Evolutionary conservation across 495 filamentous ascomycete species (phyloP).

Genomic region (Lepidopterella palustris): DNA sequence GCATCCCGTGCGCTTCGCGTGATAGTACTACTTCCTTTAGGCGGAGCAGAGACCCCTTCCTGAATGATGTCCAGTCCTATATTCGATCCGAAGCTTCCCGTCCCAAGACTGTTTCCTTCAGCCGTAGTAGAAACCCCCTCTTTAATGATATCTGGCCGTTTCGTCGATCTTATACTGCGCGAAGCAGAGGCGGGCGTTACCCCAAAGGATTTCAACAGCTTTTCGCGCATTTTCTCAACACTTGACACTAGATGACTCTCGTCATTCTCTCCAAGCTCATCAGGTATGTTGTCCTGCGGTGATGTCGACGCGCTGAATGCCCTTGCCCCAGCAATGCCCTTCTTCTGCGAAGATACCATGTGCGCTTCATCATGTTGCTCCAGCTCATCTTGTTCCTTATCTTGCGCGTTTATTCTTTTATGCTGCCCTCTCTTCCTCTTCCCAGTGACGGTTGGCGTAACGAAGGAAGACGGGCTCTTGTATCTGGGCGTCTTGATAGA

Average conservation of each 20-base stretch:
- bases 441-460: background rate
- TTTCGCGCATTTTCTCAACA: background rate
- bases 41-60: too few relatives aligned
- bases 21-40: too few relatives aligned
- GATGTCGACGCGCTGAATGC: background rate
- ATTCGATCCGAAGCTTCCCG: too few relatives aligned
- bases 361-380: background rate
- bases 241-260: background rate
- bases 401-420: background rate
- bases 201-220: background rate
- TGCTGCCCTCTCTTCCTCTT: background rate
- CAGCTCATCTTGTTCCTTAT: background rate
- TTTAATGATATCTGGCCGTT: too few relatives aligned
- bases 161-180: background rate
- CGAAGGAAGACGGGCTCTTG: background rate
- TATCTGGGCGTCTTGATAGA: background rate
- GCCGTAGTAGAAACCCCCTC: too few relatives aligned
- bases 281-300: background rate
- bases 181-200: background rate
- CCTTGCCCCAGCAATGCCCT: background rate
- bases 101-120: too few relatives aligned
- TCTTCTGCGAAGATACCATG: background rate
- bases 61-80: too few relatives aligned
- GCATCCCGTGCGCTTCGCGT: too few relatives aligned
- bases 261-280: background rate